A percentile compares a stretch with the other conserved stretches of the same genome.
phyloP scores from a whole-genome alignment of 2,329 filamentous ascomycete genomes.

The Pestalotiopsis sp. region DNA sequence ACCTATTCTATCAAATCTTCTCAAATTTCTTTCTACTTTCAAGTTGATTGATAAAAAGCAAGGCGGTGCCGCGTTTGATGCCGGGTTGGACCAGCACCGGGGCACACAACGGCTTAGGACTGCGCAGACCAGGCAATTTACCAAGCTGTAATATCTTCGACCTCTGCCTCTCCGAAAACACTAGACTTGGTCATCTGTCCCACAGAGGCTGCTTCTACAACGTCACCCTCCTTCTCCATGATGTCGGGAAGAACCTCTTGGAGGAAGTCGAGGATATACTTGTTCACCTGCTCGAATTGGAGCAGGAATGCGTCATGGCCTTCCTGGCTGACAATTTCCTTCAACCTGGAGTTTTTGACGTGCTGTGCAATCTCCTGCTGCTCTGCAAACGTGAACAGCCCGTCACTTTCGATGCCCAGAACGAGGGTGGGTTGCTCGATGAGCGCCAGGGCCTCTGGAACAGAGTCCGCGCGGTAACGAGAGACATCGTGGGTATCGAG shows the following conservation, averaged over 20 bases:
- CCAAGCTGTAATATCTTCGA: conserved; percentile 96
- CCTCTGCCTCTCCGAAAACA: conserved; percentile 93
- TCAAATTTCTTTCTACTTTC: not conserved
- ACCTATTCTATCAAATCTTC: not conserved
- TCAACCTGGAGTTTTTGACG: conserved; percentile 76
- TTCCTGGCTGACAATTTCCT: conserved; percentile 90
- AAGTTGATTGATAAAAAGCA: not conserved
- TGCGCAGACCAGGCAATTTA: conserved; percentile 43
- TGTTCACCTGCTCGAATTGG: conserved; percentile 97
- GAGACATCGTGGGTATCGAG: conserved; percentile 97
- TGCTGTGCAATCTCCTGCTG: conserved; percentile 87
- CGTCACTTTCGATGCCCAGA: conserved; percentile 92
- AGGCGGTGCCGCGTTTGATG: not conserved
- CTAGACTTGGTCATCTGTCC: conserved; percentile 79
- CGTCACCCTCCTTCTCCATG: conserved; percentile 66
- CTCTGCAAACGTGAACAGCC: conserved; percentile 95
- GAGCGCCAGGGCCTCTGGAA: conserved; percentile 74
- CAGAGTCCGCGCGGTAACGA: conserved; percentile 67
- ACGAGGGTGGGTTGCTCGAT: conserved; percentile 91
- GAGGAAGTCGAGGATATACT: conserved; percentile 82
- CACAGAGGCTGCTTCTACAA: conserved; percentile 49
- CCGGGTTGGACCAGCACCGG: too few relatives aligned
- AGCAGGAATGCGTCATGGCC: conserved; percentile 95
- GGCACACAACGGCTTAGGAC: not conserved
- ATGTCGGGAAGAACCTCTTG: conserved; percentile 83